phyloP scores from a whole-genome alignment of 2,329 filamentous ascomycete genomes.

The Xylariaceae sp. region DNA sequence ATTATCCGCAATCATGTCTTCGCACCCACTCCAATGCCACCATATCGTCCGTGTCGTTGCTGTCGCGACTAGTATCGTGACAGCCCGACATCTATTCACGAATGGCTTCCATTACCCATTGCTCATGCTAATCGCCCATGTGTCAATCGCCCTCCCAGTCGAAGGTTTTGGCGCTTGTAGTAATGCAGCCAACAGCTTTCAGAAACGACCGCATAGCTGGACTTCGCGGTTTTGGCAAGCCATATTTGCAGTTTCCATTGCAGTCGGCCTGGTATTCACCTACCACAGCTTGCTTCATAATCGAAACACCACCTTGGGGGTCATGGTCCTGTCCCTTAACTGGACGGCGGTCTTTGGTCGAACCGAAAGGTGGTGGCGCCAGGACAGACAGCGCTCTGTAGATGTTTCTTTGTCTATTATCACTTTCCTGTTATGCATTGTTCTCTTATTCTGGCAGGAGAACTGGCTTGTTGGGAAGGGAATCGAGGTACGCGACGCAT shows the following conservation, averaged over 20 bases:
- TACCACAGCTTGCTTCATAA: slow-evolving; percentile 33
- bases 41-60: slow-evolving; percentile 25
- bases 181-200: background rate
- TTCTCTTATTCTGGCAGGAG: slow-evolving; percentile 26
- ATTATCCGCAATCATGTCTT: slow-evolving; percentile 15
- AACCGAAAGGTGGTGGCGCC: slow-evolving; percentile 17
- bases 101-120: slow-evolving; percentile 31
- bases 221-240: slow-evolving; percentile 18
- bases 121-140: slow-evolving; percentile 29
- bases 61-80: slow-evolving; percentile 25
- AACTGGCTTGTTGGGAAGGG: slow-evolving; percentile 31
- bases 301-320: slow-evolving; percentile 28
- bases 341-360: slow-evolving; percentile 20
- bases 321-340: slow-evolving; percentile 28
- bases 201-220: slow-evolving; percentile 20
- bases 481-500: slow-evolving; percentile 24
- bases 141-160: slow-evolving; percentile 21
- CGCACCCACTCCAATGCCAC: slow-evolving; percentile 21
- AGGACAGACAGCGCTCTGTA: slow-evolving; percentile 17
- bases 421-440: slow-evolving; percentile 24
- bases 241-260: slow-evolving; percentile 17
- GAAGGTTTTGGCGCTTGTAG: slow-evolving; percentile 2
- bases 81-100: slow-evolving; percentile 29
- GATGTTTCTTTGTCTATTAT: slow-evolving; percentile 21
- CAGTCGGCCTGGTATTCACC: slow-evolving; percentile 27